Conservation (phyloP, 169 alveolate genomes). For the Miamiensis avidus region DNA sequence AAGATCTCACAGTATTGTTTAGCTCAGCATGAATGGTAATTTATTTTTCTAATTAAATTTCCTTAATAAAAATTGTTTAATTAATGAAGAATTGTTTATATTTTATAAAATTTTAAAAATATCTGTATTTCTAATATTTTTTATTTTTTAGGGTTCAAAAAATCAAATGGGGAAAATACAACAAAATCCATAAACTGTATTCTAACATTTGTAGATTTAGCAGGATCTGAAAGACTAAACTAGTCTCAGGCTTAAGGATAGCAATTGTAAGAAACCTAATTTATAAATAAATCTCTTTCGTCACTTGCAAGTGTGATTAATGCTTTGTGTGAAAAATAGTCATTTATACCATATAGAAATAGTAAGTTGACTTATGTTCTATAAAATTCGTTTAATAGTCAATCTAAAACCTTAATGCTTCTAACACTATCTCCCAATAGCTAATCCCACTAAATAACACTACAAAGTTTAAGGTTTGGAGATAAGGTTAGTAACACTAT, state of each 20-base stretch:
- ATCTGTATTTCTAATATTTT: too few relatives aligned
- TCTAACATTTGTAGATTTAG: slow-evolving; percentile 88
- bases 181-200: slow-evolving; percentile 51
- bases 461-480: slow-evolving; percentile 46
- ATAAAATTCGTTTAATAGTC: slow-evolving; percentile 81
- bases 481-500: slow-evolving; percentile 33
- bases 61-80: too few relatives aligned
- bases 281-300: slow-evolving; percentile 85
- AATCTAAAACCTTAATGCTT: slow-evolving; percentile 86
- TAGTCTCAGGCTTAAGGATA: slow-evolving; percentile 88
- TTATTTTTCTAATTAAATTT: slow-evolving; percentile 34
- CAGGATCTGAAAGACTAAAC: slow-evolving; percentile 90
- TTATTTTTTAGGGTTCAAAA: too few relatives aligned
- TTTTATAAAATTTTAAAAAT: too few relatives aligned
- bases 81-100: too few relatives aligned
- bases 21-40: slow-evolving; percentile 69
- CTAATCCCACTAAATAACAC: slow-evolving; percentile 33
- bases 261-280: slow-evolving; percentile 82
- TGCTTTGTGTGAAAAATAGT: slow-evolving; percentile 75
- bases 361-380: slow-evolving; percentile 85
- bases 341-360: slow-evolving; percentile 88
- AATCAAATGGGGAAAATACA: too few relatives aligned
- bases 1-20: slow-evolving; percentile 86
- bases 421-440: slow-evolving; percentile 71
- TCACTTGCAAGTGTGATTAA: slow-evolving; percentile 86